Conservation (phyloP, 116 monocot genomes). For the Trichopus zeylanicus region DNA sequence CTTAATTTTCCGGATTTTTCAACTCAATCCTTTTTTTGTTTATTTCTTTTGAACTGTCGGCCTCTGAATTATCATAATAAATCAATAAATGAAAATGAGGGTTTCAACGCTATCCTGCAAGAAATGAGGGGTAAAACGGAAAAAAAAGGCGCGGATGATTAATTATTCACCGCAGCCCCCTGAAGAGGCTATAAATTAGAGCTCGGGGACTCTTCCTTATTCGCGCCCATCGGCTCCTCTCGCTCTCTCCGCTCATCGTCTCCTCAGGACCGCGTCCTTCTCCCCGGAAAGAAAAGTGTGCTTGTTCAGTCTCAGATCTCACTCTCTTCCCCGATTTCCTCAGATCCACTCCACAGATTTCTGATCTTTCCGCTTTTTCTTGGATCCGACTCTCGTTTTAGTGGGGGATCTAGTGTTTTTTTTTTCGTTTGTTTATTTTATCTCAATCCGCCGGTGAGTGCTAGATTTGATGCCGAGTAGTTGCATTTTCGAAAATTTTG, state of each 20-base stretch:
- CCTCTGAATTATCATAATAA: no score
- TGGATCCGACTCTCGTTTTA: background rate
- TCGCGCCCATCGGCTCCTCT: background rate
- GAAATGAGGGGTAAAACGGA: no score
- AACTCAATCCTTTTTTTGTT: no score
- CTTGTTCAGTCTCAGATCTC: no score
- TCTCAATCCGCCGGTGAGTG: background rate
- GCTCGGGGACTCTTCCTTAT: background rate
- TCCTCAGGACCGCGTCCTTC: no score
- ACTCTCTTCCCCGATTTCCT: background rate
- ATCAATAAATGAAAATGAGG: no score
- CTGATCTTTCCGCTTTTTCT: background rate
- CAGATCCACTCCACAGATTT: background rate
- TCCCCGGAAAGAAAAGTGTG: background rate
- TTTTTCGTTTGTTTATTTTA: background rate
- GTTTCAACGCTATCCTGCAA: no score
- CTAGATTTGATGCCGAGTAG: background rate
- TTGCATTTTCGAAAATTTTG: no score
- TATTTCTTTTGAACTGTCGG: no score
- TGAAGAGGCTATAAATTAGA: background rate
- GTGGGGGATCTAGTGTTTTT: background rate
- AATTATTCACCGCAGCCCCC: no score
- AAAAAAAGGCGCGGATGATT: no score
- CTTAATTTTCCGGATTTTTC: no score
- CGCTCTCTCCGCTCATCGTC: background rate